A percentile compares a stretch with the other conserved stretches of the same genome.
phyloP scores from a whole-genome alignment of 805 yeast genomes.

The Metschnikowia dekortorum region DNA sequence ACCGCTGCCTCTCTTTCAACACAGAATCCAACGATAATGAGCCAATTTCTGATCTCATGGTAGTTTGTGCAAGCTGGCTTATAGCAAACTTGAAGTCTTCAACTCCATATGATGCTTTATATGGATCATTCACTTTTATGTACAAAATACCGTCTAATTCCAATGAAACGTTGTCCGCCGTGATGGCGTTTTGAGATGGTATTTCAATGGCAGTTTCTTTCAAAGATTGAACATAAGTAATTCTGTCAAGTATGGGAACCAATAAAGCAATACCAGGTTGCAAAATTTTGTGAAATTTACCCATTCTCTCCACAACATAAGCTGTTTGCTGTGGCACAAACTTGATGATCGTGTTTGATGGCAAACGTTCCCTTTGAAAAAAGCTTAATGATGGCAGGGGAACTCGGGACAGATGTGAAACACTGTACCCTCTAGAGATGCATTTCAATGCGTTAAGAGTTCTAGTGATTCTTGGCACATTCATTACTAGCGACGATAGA shows the following conservation, averaged over 20 bases:
- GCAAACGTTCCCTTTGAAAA: conserved; percentile 60
- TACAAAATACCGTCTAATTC: conserved; percentile 84
- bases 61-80: conserved; percentile 81
- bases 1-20: conserved; percentile 66
- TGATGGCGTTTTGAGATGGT: conserved; percentile 79
- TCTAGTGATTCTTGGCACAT: conserved; percentile 1
- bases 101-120: conserved; percentile 82
- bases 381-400: conserved; percentile 37
- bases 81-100: conserved; percentile 86
- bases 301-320: conserved; percentile 90
- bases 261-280: conserved; percentile 75
- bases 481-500: background rate
- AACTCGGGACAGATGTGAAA: conserved; percentile 4
- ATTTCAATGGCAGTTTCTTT: conserved; percentile 85
- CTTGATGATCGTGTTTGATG: conserved; percentile 69
- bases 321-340: conserved; percentile 91
- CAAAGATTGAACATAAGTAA: conserved; percentile 75
- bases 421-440: conserved; percentile 7
- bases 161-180: conserved; percentile 78
- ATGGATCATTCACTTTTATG: conserved; percentile 73
- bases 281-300: conserved; percentile 62
- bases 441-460: background rate
- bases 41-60: conserved; percentile 88
- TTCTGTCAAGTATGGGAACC: conserved; percentile 68
- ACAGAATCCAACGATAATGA: conserved; percentile 76